Evolutionary conservation across 2,329 filamentous ascomycete genomes (phyloP), one percentile per base, ranked within the genome.

Genomic region (Elsinoe arachidis): DNA sequence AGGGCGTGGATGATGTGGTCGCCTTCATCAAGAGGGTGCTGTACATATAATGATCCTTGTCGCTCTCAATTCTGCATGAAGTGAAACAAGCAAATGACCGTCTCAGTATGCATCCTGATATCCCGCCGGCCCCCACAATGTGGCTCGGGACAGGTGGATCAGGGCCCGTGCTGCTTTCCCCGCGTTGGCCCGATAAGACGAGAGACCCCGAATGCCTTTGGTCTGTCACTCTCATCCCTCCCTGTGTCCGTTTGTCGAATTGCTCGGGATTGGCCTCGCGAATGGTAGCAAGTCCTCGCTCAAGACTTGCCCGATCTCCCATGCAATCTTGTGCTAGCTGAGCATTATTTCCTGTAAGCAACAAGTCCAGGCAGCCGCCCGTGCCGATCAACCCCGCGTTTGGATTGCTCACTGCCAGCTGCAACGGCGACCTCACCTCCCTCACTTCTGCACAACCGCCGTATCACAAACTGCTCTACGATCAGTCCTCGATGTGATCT

Each of bases 1-100:
- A 59, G 21, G 64, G 63, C 1, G 51, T 65, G 6, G 62, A 65
- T 49, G 63, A 65, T 34, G 30, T 65, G 3, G 56, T 62, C 11
- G 47, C 34, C 4, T 64, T 65, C 38, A 19, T 56, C 21, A 44
- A 44, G 23, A 55, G 23, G 35, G 15, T 19, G 5, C 39, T 38
- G 30, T 17, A 11, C 6, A 51, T 51, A 51, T 6, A 46, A 14
- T 46, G 41, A 46, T 26, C 17, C 12, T 5, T 3, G 5, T 12
- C 5, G 14, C 11, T 12, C 41, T 5, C 14, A 3, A 15, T 10
- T 3, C 19, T 2, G 6, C 17, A 5, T 17, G 39, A 23, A 7
- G 17, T 43, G 39, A 43, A 17, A 43, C 39, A 21, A 43, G 39
- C 9, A 11, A 14, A 11, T 23, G 9, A 12, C 41, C 17, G 49